These are phyloP conservation scores for Elsinoe batatas DNA, from an alignment of 2,329 filamentous ascomycete genomes.

Conservation along the genomic window DNA sequence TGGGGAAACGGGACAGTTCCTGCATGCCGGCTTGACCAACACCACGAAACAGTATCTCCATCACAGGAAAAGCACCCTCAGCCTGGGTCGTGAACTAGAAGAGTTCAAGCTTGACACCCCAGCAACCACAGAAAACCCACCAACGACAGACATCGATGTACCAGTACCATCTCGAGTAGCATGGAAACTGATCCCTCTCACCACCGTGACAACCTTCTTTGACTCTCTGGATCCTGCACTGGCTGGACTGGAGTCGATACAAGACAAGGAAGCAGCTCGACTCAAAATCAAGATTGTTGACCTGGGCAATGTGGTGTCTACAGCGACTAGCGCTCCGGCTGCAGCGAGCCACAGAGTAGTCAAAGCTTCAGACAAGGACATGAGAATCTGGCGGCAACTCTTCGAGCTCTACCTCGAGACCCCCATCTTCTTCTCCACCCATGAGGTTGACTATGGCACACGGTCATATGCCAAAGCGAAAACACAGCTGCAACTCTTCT, in stretches of 20 bases:
- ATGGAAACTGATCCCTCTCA: slow-evolving; percentile 63
- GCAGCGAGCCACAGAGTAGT: slow-evolving; percentile 40
- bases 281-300: slow-evolving; percentile 54
- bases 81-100: neutral
- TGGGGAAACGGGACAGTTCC: slow-evolving; percentile 53
- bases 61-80: slow-evolving; percentile 33
- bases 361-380: slow-evolving; percentile 46
- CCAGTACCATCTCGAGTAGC: neutral
- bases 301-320: slow-evolving; percentile 55
- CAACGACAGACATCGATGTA: neutral
- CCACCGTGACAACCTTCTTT: slow-evolving; percentile 73
- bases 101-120: slow-evolving; percentile 17
- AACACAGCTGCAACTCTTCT: slow-evolving; percentile 61
- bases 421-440: slow-evolving; percentile 71
- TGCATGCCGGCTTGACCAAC: slow-evolving; percentile 58
- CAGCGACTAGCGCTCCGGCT: slow-evolving; percentile 42
- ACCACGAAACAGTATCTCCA: slow-evolving; percentile 55
- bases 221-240: slow-evolving; percentile 63
- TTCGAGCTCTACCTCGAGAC: slow-evolving; percentile 75
- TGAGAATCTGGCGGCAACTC: slow-evolving; percentile 68
- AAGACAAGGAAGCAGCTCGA: slow-evolving; percentile 53
- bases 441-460: slow-evolving; percentile 59
- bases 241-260: slow-evolving; percentile 56
- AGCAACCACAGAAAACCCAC: neutral
- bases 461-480: slow-evolving; percentile 57